Evolutionary conservation across 176 grass and related monocot species (phyloP), one percentile per base, ranked within the genome.

Genomic region (Raddia guianensis): DNA sequence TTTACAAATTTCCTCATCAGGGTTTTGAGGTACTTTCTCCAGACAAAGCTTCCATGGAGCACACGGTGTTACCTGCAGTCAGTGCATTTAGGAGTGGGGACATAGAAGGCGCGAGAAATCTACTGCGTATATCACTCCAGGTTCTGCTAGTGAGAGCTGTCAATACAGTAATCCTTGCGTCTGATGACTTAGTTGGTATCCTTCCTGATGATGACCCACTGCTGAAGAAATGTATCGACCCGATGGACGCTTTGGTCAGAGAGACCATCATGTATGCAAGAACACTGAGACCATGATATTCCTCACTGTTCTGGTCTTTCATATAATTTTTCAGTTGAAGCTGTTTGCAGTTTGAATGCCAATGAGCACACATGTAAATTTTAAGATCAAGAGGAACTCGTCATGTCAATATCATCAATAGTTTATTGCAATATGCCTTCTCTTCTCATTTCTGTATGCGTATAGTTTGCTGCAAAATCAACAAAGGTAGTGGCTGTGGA

Each of bases 131-230:
- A 68, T 80, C 90, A 8, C 86, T 98, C 73, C 86, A 93, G 63
- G 61, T 94, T 94, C 84, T 98, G 80, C 81, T 94, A 12, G 88
- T 94, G 70, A 85, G 80, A 85, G 92, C 91, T 87, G 86, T 79
- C 66, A 92, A 87, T 69, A 78, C 40, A 62, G 70, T 98, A 52
- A 71, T 94, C 56, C 90, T 94, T 72, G 92, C 92, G 56, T 94
- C 95, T 10, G 85, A 91, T 64, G 84, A 91, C 67, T 76, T 94
- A 60, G 37, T 79, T 34, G 78, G 80, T 62, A 90, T 98, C 11
- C 82, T 98, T 44, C 90, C 90, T 66, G 72, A 78, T 21, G 92
- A 98, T 66, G 88, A 98, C 0, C 90, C 86, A 6, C 90, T 93
- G 32, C 77, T 93, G 14, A 80, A 84, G 65, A 91, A 80, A 78